phyloP scores from a whole-genome alignment of 2,329 filamentous ascomycete genomes.

The Zalaria obscura region DNA sequence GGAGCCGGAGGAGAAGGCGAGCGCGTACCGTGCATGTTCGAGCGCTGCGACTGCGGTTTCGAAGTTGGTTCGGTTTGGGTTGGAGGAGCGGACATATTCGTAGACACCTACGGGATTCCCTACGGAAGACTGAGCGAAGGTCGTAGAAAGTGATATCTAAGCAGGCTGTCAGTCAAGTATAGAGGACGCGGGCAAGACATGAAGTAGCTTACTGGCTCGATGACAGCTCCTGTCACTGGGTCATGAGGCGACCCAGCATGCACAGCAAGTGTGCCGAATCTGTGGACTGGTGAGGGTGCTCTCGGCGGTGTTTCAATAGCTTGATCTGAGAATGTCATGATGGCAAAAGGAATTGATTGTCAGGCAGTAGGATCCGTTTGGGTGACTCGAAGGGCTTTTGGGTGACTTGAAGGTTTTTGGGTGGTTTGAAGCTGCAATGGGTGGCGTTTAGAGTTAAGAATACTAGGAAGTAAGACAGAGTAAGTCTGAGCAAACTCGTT shows the following conservation, averaged over 20 bases:
- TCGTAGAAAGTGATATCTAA: constrained; percentile 85
- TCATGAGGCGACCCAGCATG: constrained; percentile 89
- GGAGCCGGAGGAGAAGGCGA: constrained; percentile 88
- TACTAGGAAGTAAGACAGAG: no score
- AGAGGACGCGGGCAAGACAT: neutral
- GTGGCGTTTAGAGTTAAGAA: no score
- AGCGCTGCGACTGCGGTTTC: constrained; percentile 82
- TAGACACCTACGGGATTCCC: constrained; percentile 77
- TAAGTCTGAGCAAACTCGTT: no score
- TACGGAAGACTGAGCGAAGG: constrained; percentile 81
- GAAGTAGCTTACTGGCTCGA: constrained; percentile 48
- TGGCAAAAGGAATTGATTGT: neutral
- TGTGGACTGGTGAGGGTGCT: constrained; percentile 57
- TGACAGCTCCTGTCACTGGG: constrained; percentile 83
- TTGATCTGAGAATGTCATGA: constrained; percentile 23
- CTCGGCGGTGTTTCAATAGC: constrained; percentile 60
- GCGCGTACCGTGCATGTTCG: constrained; percentile 81
- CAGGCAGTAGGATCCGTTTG: no score
- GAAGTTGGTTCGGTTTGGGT: constrained; percentile 92
- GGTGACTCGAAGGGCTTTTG: no score
- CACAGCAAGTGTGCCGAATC: constrained; percentile 87
- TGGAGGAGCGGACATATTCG: constrained; percentile 87
- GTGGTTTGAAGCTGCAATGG: no score
- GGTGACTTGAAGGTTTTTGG: no score
- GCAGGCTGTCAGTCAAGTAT: neutral